Conservation (phyloP, 1,284 basidiomycete species). For the Moesziomyces aphidis region DNA sequence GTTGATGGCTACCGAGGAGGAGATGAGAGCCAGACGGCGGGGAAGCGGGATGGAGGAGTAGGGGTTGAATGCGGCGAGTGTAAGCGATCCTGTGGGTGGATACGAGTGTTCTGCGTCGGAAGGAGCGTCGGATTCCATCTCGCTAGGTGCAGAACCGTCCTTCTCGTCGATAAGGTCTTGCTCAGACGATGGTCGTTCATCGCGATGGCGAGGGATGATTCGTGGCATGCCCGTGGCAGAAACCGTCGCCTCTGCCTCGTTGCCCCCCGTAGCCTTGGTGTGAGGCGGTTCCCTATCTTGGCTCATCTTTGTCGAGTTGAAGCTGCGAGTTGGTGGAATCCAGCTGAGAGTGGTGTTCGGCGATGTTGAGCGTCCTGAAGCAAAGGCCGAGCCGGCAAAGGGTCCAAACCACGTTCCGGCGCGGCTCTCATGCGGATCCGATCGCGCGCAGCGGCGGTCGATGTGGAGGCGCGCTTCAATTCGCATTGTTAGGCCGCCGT, state of each 20-base stretch:
- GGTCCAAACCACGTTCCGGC: no score
- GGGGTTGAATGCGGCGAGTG: slow-evolving; percentile 55
- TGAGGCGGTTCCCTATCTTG: slow-evolving; percentile 19
- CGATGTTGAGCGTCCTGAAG: no score
- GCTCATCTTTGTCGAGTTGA: no score
- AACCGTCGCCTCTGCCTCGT: slow-evolving; percentile 49
- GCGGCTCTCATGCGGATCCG: no score
- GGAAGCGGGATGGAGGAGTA: slow-evolving; percentile 41
- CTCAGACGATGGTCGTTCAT: slow-evolving; percentile 15
- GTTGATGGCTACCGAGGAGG: slow-evolving; percentile 90
- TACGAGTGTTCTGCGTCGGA: slow-evolving; percentile 12
- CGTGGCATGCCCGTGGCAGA: slow-evolving; percentile 58
- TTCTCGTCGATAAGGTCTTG: slow-evolving; percentile 36
- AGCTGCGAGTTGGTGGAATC: no score
- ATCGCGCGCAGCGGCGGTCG: no score
- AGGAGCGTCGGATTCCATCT: slow-evolving; percentile 19
- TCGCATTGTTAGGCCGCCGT: no score
- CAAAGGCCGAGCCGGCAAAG: no score
- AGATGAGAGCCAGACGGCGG: slow-evolving; percentile 69
- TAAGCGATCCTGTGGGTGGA: slow-evolving; percentile 61
- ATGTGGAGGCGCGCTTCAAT: no score
- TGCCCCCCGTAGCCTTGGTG: slow-evolving; percentile 13
- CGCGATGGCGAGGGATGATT: slow-evolving; percentile 46
- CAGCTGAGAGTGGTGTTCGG: no score
- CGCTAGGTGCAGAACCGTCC: slow-evolving; percentile 23